Evolutionary conservation across 805 yeast species (phyloP).

Genomic region (Candida patagonica): DNA sequence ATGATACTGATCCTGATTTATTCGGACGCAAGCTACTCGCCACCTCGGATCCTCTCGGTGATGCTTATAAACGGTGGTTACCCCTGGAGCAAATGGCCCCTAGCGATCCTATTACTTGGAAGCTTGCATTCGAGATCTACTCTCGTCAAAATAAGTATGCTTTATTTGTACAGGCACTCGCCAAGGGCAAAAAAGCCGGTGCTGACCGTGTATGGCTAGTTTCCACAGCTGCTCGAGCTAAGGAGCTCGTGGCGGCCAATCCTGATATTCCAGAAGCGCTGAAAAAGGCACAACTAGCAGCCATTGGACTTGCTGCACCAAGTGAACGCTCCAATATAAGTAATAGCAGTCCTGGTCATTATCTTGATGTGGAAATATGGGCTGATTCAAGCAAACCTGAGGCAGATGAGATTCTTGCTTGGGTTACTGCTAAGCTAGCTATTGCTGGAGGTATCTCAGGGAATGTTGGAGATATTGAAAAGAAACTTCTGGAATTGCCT

Average conservation of each 20-base stretch:
- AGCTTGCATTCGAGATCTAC: constrained; percentile 36
- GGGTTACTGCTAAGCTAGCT: constrained; percentile 21
- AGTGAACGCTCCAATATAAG: constrained; percentile 15
- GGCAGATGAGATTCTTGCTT: constrained; percentile 15
- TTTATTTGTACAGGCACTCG: constrained; percentile 42
- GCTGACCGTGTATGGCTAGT: constrained; percentile 21
- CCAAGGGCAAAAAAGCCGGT: constrained; percentile 35
- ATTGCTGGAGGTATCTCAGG: constrained; percentile 10
- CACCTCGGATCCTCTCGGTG: constrained; percentile 34
- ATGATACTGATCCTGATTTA: constrained; percentile 32
- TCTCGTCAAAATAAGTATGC: constrained; percentile 40
- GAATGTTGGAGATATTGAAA: constrained; percentile 2
- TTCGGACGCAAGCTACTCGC: constrained; percentile 35
- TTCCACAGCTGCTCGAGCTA: constrained; percentile 29
- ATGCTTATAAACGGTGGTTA: constrained; percentile 33
- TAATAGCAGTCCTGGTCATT: constrained; percentile 16
- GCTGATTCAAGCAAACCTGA: constrained; percentile 8
- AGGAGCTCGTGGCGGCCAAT: constrained; percentile 30
- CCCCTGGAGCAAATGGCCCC: constrained; percentile 22
- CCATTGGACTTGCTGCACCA: constrained; percentile 9
- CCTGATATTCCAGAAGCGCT: constrained; percentile 37
- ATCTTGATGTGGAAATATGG: constrained; percentile 18
- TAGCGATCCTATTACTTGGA: constrained; percentile 31
- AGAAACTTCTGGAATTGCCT: constrained; percentile 4
- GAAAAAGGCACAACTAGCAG: constrained; percentile 17